Conservation (phyloP, 345 rosid species). For the Arabis hirsuta region DNA sequence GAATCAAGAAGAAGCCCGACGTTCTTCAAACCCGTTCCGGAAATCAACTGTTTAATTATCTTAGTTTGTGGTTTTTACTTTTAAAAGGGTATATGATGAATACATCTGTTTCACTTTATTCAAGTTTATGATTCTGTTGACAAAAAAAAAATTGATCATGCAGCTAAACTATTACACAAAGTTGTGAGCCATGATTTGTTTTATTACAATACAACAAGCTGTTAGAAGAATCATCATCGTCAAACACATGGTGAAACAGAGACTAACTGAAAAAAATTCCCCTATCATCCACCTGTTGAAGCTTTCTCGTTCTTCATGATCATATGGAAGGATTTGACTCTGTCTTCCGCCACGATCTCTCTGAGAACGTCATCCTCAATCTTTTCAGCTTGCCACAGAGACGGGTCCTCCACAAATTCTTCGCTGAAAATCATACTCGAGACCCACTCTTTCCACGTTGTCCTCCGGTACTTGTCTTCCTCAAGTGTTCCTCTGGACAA, state of each 20-base stretch:
- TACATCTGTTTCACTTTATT: constrained; percentile 25
- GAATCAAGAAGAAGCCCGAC: constrained; percentile 38
- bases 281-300: constrained; percentile 59
- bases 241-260: constrained; percentile 17
- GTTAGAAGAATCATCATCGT: not conserved
- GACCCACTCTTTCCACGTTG: constrained; percentile 97
- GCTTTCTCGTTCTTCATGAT: constrained; percentile 92
- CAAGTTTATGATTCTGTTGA: not conserved
- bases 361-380: constrained; percentile 79
- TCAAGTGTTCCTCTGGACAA: constrained; percentile 79
- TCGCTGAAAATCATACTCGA: constrained; percentile 93
- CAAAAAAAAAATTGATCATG: not conserved
- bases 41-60: constrained; percentile 51
- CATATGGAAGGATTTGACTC: constrained; percentile 80
- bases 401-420: constrained; percentile 84
- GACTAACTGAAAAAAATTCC: not conserved
- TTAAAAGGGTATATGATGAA: not conserved
- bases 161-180: constrained; percentile 12
- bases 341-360: constrained; percentile 81
- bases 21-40: constrained; percentile 59
- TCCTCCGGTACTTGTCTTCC: constrained; percentile 84
- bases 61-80: constrained; percentile 8
- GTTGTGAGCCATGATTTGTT: not conserved
- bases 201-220: constrained; percentile 26
- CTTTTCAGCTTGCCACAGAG: constrained; percentile 84